Conservation (phyloP, 495 filamentous ascomycete genomes). For the Parachaetomium inaequale region DNA sequence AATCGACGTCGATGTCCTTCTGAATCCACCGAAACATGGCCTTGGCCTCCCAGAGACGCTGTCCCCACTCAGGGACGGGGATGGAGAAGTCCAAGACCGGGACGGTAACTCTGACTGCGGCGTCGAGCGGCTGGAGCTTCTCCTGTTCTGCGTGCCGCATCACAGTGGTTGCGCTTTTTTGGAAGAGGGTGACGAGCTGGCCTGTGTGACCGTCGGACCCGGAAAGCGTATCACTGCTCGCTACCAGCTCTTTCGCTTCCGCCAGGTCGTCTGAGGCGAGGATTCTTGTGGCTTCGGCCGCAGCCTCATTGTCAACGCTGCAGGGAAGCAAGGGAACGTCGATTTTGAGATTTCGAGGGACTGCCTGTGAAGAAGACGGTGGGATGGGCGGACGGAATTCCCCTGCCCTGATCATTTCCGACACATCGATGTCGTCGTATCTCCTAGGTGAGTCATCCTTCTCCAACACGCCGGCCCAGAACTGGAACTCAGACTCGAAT, state of each 20-base stretch:
- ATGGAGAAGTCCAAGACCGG: conserved; percentile 60
- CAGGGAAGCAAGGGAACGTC: conserved; percentile 27
- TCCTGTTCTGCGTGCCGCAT: conserved; percentile 56
- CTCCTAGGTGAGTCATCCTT: conserved; percentile 16
- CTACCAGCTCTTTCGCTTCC: conserved; percentile 24
- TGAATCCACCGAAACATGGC: conserved; percentile 35
- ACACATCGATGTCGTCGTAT: conserved; percentile 25
- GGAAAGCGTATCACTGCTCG: conserved; percentile 18
- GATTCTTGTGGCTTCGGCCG: conserved; percentile 12
- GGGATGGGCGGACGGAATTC: conserved; percentile 10
- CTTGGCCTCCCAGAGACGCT: conserved; percentile 19
- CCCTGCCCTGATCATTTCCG: conserved; percentile 26
- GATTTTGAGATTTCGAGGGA: conserved; percentile 24
- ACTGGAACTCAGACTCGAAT: conserved; percentile 21
- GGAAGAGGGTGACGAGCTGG: conserved; percentile 43
- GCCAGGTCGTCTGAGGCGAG: conserved; percentile 20
- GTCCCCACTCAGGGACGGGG: conserved; percentile 54
- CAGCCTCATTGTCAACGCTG: background rate
- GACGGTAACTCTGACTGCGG: conserved; percentile 53
- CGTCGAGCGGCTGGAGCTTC: conserved; percentile 55
- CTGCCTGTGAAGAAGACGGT: background rate
- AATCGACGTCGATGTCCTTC: conserved; percentile 22
- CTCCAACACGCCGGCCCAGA: conserved; percentile 17
- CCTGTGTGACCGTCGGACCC: conserved; percentile 31
- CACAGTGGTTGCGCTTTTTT: conserved; percentile 42